Percentiles rank a stretch among this genome's conserved stretches.
Conservation (phyloP, 2,329 filamentous ascomycete species). For the Davidsoniella neocaledoniae region DNA sequence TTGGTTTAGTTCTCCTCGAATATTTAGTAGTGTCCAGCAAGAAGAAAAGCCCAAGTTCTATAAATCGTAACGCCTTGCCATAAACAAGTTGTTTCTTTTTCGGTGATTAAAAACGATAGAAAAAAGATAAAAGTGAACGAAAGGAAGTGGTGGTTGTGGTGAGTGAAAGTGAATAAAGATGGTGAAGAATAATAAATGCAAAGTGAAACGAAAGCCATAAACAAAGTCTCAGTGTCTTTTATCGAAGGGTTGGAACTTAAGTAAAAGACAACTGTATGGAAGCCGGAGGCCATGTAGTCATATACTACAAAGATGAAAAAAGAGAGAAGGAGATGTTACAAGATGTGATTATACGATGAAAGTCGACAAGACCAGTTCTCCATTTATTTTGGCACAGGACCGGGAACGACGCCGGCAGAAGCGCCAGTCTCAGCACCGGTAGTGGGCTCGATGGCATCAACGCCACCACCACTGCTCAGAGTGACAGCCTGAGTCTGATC, state of each 20-base stretch:
- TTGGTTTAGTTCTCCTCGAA: too few relatives aligned
- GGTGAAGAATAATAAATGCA: background rate
- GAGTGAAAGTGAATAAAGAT: too few relatives aligned
- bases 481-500: too few relatives aligned
- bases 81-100: too few relatives aligned
- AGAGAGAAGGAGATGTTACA: background rate
- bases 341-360: background rate
- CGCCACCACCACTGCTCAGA: background rate
- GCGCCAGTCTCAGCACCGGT: background rate
- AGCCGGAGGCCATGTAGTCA: too few relatives aligned
- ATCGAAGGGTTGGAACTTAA: too few relatives aligned
- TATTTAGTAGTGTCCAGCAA: too few relatives aligned
- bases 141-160: background rate
- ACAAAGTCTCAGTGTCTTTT: background rate
- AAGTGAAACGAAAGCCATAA: background rate
- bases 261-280: background rate
- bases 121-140: background rate
- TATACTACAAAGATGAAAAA: background rate
- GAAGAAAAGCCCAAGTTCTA: too few relatives aligned
- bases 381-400: background rate
- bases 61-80: too few relatives aligned
- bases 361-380: background rate
- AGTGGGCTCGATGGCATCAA: background rate
- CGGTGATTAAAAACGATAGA: background rate
- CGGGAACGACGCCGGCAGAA: background rate